Percentiles rank a stretch among this genome's conserved stretches.
phyloP scores from a whole-genome alignment of 768 basidiomycete genomes.

The Cystobasidium ongulense region DNA sequence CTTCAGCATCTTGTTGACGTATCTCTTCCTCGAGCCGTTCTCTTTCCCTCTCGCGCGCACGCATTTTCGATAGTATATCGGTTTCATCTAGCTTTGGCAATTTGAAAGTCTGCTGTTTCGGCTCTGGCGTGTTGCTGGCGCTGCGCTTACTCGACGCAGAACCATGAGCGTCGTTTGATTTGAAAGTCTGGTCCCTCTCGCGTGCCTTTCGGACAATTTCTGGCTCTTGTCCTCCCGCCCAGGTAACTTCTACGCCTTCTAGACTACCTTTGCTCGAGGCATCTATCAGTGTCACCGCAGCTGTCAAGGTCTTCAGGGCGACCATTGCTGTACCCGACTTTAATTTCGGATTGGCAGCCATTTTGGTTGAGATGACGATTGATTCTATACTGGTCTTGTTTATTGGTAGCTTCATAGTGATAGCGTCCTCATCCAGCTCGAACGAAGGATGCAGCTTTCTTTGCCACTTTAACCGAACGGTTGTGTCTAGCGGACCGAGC shows the following conservation, averaged over 20 bases:
- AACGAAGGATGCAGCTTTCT: constrained; percentile 3
- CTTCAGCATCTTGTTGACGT: constrained; percentile 24
- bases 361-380: constrained; percentile 36
- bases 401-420: background rate
- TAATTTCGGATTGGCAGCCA: constrained; percentile 23
- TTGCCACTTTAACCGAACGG: constrained; percentile 39
- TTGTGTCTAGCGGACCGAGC: constrained; percentile 40
- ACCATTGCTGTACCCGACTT: constrained; percentile 35
- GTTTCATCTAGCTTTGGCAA: constrained; percentile 30
- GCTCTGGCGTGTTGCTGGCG: background rate
- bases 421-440: background rate
- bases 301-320: constrained; percentile 30
- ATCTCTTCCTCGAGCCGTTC: constrained; percentile 39
- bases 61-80: constrained; percentile 30
- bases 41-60: constrained; percentile 35
- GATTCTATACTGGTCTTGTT: constrained; percentile 34
- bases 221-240: constrained; percentile 35
- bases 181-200: background rate
- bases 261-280: constrained; percentile 20
- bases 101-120: background rate
- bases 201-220: constrained; percentile 2
- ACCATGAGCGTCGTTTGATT: too few relatives aligned
- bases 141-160: background rate
- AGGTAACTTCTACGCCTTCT: constrained; percentile 35
- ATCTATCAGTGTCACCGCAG: constrained; percentile 33